Evolutionary conservation across 371 early-diverging fungal genomes (phyloP).

Genomic region (Capillidium heterosporum): DNA sequence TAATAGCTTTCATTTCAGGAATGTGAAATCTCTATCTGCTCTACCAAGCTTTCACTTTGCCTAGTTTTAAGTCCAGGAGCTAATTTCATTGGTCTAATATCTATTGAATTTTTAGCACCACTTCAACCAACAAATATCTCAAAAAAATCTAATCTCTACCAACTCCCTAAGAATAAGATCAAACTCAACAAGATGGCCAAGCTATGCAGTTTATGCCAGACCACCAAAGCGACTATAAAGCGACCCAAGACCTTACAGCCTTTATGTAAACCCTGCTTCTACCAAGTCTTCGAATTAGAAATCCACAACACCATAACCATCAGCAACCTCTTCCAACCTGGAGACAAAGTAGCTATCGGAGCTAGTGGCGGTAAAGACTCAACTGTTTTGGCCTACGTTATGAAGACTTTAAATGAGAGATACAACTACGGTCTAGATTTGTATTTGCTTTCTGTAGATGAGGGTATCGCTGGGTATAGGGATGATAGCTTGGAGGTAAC

Average conservation of each 20-base stretch:
- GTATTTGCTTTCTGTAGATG: conserved; percentile 93
- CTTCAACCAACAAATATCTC: no score
- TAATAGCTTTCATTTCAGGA: no score
- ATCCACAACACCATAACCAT: conserved; percentile 86
- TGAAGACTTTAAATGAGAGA: conserved; percentile 89
- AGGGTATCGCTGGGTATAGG: conserved; percentile 98
- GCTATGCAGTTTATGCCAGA: conserved; percentile 26
- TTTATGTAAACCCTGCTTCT: conserved; percentile 93
- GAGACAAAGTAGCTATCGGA: conserved; percentile 92
- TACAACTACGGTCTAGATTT: conserved; percentile 89
- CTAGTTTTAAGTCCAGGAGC: no score
- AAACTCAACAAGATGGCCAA: conserved; percentile 21
- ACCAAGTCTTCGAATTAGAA: conserved; percentile 86
- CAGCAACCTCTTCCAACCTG: conserved; percentile 67
- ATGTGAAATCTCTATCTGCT: no score
- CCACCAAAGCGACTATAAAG: conserved; percentile 61
- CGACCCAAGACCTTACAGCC: conserved; percentile 88
- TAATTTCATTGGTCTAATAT: no score
- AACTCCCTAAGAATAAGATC: no score
- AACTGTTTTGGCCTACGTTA: conserved; percentile 93
- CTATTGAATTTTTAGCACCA: no score
- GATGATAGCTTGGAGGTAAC: conserved; percentile 89
- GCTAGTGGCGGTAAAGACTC: conserved; percentile 99
- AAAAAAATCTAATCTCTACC: no score
- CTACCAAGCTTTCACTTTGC: no score